Evolutionary conservation across 2,329 filamentous ascomycete species (phyloP).

Genomic region (Aspergillus neotritici): DNA sequence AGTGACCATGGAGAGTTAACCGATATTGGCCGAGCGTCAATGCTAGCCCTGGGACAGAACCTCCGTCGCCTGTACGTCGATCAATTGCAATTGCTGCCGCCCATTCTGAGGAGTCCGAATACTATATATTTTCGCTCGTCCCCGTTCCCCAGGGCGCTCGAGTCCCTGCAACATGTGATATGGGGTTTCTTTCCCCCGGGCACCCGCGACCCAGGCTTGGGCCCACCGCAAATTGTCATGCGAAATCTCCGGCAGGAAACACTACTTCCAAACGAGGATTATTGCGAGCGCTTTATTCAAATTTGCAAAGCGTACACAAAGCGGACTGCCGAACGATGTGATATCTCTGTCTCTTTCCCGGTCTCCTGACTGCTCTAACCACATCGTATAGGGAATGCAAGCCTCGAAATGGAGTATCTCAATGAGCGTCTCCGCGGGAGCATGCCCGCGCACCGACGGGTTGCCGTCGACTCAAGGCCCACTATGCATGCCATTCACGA

Average conservation of each 20-base stretch:
- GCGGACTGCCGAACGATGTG: no score
- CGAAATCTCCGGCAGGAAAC: neutral
- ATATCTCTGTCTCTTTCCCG: no score
- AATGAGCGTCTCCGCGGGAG: no score
- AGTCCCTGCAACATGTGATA: constrained; percentile 2
- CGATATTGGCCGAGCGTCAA: neutral
- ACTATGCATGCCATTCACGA: constrained; percentile 1
- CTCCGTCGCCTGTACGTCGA: constrained; percentile 1
- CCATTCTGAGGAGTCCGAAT: neutral
- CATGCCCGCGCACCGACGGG: neutral
- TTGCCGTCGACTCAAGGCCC: neutral
- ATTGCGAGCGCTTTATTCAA: constrained; percentile 2
- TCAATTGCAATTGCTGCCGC: neutral
- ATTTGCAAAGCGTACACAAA: no score
- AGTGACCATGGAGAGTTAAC: constrained; percentile 2
- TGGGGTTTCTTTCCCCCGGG: neutral
- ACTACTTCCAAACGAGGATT: constrained; percentile 1
- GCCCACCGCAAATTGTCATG: neutral
- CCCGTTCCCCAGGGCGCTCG: neutral
- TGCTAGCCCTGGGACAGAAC: neutral
- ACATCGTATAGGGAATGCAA: no score
- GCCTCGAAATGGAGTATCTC: no score
- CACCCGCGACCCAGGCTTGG: neutral
- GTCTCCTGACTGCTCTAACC: no score
- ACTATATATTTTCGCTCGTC: neutral